Base-by-base conservation (phyloP, 1,284 basidiomycete genomes). In the Pholiota adiposa region DNA sequence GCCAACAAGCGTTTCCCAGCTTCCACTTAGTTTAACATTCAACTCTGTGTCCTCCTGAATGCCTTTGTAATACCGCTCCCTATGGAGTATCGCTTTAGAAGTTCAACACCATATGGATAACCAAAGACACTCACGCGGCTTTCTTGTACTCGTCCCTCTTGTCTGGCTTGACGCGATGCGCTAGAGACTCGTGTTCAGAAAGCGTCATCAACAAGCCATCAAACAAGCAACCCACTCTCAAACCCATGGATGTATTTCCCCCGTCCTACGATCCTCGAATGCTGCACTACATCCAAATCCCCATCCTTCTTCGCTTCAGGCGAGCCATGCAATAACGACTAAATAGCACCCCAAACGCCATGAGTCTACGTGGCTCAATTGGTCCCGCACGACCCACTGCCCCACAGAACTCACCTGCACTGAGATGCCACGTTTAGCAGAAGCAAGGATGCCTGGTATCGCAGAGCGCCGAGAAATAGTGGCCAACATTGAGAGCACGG, bases 231-330 rank as follows among this genome's bases (percentile, higher is more conserved):
- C 88, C 68, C 67, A 93, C 94, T 86, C 76, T 96, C 92, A 69
- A 97, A 90, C 40, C 92, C 92, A 74, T 97, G 94, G 29, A 92
- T 81, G 69, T 93, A 92, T 79, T 96, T 94, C 51, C 93, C 92
- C 59, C 94, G 82, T 41, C 91, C 95, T 51, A 97, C 89, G 3
- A 94, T 75, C 69, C 85, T 85, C 7, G 92, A 94, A 73, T 97
- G 94, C 70, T 95, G 93, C 61, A 86, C 82, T 54, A 83, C 75
- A 62, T 90, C 87, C 34, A 87, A 75, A 49, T 95, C 92, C 36
- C 93, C 91, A 61, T 89, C 92, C 68, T 85, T 80, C 77, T 92
- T 90, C 51, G 94, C 95, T 70, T 93, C 87, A 57, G 89, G 88
- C 44, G 93, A 94, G 38, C 96, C 96, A 67, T 87, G 85, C 62